Conservation (phyloP, 2,329 filamentous ascomycete genomes). For the Aspergillus caelatus region DNA sequence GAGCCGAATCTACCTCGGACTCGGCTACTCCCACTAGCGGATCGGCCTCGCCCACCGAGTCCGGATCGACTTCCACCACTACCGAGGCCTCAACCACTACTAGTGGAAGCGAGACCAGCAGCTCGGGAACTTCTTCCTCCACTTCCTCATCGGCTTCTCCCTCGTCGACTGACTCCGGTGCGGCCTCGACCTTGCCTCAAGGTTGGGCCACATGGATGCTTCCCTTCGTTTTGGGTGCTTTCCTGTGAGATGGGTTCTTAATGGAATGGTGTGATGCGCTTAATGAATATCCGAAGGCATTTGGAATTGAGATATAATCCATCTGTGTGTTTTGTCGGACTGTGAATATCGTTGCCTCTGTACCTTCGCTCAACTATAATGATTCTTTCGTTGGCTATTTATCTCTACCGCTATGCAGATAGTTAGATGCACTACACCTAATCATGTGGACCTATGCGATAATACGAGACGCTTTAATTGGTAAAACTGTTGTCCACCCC, state of each 20-base stretch:
- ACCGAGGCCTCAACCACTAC: neutral
- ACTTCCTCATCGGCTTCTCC: neutral
- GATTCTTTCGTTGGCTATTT: neutral
- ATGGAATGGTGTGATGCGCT: neutral
- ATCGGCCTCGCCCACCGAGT: neutral
- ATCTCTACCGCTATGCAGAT: neutral
- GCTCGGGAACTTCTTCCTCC: neutral
- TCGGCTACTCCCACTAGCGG: neutral
- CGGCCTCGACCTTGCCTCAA: neutral
- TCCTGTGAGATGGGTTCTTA: neutral
- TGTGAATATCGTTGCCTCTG: neutral
- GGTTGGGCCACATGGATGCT: slow-evolving; percentile 1
- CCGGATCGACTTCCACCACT: neutral
- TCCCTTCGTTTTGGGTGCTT: neutral
- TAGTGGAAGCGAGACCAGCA: neutral
- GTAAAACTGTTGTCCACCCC: neutral
- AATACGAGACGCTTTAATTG: neutral
- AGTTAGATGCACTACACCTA: neutral
- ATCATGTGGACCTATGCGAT: neutral
- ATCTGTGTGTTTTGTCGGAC: neutral
- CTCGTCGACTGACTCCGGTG: neutral
- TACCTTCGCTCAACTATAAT: neutral
- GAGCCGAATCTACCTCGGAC: neutral
- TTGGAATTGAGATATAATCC: neutral
- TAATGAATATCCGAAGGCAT: neutral